phyloP scores from a whole-genome alignment of 2,329 filamentous ascomycete genomes.

The Pseudocercospora pini-densiflorae region DNA sequence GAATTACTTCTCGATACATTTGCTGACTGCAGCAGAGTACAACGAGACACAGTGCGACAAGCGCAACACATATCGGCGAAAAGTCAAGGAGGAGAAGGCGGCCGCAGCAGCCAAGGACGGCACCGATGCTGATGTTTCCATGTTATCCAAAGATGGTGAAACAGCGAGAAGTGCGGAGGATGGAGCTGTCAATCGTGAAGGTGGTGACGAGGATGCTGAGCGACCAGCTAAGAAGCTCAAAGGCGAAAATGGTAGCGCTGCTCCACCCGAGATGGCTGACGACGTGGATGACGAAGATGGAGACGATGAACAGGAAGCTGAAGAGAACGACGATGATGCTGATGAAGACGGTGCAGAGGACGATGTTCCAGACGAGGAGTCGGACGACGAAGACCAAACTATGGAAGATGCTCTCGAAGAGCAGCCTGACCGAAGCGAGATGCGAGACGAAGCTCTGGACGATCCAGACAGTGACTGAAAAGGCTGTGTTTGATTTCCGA shows the following conservation, averaged over 20 bases:
- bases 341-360: conserved; percentile 42
- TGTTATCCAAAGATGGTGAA: conserved; percentile 24
- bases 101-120: conserved; percentile 26
- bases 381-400: conserved; percentile 40
- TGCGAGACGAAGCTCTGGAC: conserved; percentile 41
- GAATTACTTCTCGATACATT: neutral
- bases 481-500: neutral
- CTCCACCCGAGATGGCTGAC: conserved; percentile 49
- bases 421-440: conserved; percentile 61
- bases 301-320: conserved; percentile 60
- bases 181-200: conserved; percentile 33
- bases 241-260: conserved; percentile 44
- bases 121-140: conserved; percentile 19
- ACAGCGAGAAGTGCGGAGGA: conserved; percentile 15
- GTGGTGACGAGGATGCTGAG: conserved; percentile 47
- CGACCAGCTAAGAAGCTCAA: conserved; percentile 58
- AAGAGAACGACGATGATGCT: conserved; percentile 55
- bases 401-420: conserved; percentile 36
- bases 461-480: conserved; percentile 40
- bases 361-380: conserved; percentile 61
- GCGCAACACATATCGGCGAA: conserved; percentile 72
- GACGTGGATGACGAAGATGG: conserved; percentile 56
- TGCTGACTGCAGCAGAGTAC: conserved; percentile 60
- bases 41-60: conserved; percentile 75
- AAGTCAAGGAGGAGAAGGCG: conserved; percentile 67